Percentiles rank a stretch among this genome's conserved stretches.
phyloP scores from a whole-genome alignment of 495 filamentous ascomycete genomes.

The Penicillium pulvis region DNA sequence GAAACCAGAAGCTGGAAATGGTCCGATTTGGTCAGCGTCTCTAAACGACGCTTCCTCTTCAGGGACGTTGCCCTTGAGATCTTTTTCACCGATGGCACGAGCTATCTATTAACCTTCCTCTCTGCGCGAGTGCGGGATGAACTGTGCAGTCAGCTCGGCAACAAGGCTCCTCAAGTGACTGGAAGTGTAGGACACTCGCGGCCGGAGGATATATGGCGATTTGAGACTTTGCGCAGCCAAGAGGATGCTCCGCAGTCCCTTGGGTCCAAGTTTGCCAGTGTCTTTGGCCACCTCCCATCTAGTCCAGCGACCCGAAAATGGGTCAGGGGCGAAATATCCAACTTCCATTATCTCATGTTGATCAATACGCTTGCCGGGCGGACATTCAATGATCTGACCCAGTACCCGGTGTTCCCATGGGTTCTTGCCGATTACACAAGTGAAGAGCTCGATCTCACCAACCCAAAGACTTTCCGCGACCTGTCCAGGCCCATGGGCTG shows the following conservation, averaged over 20 bases:
- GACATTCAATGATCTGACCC: constrained; percentile 97
- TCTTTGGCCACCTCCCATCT: constrained; percentile 73
- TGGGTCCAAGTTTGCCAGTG: constrained; percentile 90
- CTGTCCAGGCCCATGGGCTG: constrained; percentile 95
- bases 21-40: constrained; percentile 94
- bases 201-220: constrained; percentile 78
- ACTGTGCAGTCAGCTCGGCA: constrained; percentile 69
- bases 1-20: constrained; percentile 90
- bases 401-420: constrained; percentile 99
- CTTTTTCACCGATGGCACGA: constrained; percentile 95
- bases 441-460: constrained; percentile 84
- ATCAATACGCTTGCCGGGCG: constrained; percentile 96
- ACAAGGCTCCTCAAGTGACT: constrained; percentile 76
- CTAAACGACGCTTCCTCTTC: constrained; percentile 92
- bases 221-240: constrained; percentile 79
- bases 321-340: constrained; percentile 93
- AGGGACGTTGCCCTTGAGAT: constrained; percentile 93
- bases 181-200: constrained; percentile 53
- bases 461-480: constrained; percentile 85
- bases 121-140: constrained; percentile 73
- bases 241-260: constrained; percentile 83
- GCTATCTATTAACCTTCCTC: constrained; percentile 86
- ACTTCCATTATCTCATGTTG: constrained; percentile 98
- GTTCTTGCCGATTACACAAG: constrained; percentile 94
- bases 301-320: constrained; percentile 89